Base-by-base conservation (phyloP, 345 rosid genomes). In the Linum usitatissimum region DNA sequence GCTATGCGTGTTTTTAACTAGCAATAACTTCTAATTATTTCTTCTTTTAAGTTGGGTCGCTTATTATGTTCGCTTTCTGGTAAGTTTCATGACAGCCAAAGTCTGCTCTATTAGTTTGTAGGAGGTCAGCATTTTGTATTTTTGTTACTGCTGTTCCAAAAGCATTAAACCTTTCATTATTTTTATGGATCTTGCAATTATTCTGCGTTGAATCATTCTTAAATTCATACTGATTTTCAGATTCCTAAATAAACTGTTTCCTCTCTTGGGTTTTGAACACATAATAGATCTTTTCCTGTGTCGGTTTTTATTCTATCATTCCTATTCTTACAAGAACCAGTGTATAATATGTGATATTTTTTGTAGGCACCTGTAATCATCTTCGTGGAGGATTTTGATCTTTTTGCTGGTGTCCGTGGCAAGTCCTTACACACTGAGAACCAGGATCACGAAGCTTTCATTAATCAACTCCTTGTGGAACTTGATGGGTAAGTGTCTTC, bases 341-440 rank as follows among this genome's bases (percentile, higher is more conserved):
- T 45, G 3, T 45, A 45, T 45, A 7, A 45, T 45, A 10, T 45
- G 15, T 45, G 51, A 45, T 64, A 63, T 55, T 77, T 57, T 70
- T 53, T 73, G 28, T 23, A 91, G 97, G 97, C 96, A 72, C 97
- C 97, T 62, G 97, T 91, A 66, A 91, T 91, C 62, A 81, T 91
- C 66, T 91, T 87, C 69, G 96, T 91, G 69, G 97, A 91, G 84
- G 96, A 91, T 77, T 91, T 91, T 77, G 97, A 91, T 70, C 94
- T 88, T 70, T 91, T 91, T 70, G 96, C 96, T 67, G 97, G 97
- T 74, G 97, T 91, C 18, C 97, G 97, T 65, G 97, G 97, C 71
- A 85, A 86, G 73, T 81, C 79, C 66, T 76, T 86, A 65, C 97
- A 91, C 71, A 91, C 97, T 30, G 81, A 88, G 73, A 79, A 86